A percentile compares a stretch with the other conserved stretches of the same genome.
Evolutionary conservation across 2,329 filamentous ascomycete species (phyloP).

Genomic region (Ophiostoma triangulosporum): DNA sequence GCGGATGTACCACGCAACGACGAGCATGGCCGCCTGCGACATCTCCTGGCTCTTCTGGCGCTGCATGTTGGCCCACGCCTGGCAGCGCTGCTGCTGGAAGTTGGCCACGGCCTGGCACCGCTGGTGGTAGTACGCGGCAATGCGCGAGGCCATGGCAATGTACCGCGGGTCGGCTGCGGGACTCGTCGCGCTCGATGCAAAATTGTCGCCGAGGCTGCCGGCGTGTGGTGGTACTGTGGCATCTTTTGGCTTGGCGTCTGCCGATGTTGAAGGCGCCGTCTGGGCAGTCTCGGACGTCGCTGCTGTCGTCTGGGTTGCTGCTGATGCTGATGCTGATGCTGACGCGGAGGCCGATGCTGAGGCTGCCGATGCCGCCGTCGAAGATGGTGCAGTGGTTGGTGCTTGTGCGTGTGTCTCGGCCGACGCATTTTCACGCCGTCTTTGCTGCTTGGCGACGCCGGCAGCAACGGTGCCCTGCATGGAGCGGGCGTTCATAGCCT

Average conservation of each 20-base stretch:
- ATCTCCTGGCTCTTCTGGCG: constrained; percentile 34
- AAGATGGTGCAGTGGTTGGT: constrained; percentile 1
- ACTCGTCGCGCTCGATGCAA: background rate
- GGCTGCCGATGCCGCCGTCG: background rate
- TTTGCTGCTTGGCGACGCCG: background rate
- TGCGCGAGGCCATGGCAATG: constrained; percentile 32
- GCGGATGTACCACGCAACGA: constrained; percentile 36
- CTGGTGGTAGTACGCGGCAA: constrained; percentile 35
- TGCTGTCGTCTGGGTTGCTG: background rate
- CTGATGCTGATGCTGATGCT: background rate
- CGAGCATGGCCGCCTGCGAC: constrained; percentile 34
- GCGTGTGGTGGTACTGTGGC: background rate
- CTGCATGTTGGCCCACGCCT: constrained; percentile 33
- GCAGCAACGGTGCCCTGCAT: constrained; percentile 4
- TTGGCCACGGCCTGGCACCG: constrained; percentile 32
- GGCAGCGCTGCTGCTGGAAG: constrained; percentile 34
- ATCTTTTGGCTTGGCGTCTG: background rate
- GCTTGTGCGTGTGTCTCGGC: constrained; percentile 6
- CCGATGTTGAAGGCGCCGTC: background rate
- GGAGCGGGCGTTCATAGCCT: constrained; percentile 2
- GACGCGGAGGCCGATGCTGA: background rate
- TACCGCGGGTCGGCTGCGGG: constrained; percentile 26
- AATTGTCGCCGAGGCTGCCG: background rate
- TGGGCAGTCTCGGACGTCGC: background rate
- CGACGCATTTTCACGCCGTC: constrained; percentile 7